A percentile compares a stretch with the other conserved stretches of the same genome.
Evolutionary conservation across 179 eudicot genomes (phyloP).

Genomic region (Dionaea muscipula): DNA sequence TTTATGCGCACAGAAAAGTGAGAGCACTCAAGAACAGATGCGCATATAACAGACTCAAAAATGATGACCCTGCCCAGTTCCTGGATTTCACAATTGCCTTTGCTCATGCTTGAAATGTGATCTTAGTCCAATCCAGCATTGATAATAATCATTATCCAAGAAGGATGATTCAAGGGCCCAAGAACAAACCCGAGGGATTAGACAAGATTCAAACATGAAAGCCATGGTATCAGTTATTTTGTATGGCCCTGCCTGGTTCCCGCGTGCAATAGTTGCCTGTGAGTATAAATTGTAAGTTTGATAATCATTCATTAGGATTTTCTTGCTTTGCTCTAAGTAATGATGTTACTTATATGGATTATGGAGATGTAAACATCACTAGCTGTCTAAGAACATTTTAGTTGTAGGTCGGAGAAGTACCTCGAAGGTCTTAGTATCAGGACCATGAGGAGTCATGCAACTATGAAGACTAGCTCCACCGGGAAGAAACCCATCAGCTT

Average conservation of each 20-base stretch:
- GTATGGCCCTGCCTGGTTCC: conserved; percentile 54
- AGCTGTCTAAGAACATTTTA: too few species aligned
- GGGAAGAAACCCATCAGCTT: conserved; percentile 94
- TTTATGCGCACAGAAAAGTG: too few species aligned
- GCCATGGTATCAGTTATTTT: conserved; percentile 73
- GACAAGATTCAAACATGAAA: conserved; percentile 91
- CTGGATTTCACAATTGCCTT: not conserved
- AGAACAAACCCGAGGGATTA: conserved; percentile 75
- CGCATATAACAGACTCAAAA: too few species aligned
- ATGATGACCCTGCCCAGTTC: not conserved
- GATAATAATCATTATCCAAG: conserved; percentile 69
- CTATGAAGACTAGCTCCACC: conserved; percentile 96
- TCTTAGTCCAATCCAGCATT: conserved; percentile 82
- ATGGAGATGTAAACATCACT: too few species aligned
- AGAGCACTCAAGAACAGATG: too few species aligned
- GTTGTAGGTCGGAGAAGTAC: conserved; percentile 15
- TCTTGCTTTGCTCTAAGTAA: too few species aligned
- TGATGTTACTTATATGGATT: too few species aligned
- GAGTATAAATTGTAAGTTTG: not conserved
- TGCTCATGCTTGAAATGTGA: conserved; percentile 49
- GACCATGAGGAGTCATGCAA: conserved; percentile 99
- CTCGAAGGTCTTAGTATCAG: conserved; percentile 94
- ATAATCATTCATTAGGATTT: too few species aligned
- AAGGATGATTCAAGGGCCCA: conserved; percentile 85
- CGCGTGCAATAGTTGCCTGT: conserved; percentile 65